Percentiles rank a stretch among this genome's conserved stretches.
Conservation (phyloP, 371 early-diverging fungal species). For the Actinomortierella wolfii region DNA sequence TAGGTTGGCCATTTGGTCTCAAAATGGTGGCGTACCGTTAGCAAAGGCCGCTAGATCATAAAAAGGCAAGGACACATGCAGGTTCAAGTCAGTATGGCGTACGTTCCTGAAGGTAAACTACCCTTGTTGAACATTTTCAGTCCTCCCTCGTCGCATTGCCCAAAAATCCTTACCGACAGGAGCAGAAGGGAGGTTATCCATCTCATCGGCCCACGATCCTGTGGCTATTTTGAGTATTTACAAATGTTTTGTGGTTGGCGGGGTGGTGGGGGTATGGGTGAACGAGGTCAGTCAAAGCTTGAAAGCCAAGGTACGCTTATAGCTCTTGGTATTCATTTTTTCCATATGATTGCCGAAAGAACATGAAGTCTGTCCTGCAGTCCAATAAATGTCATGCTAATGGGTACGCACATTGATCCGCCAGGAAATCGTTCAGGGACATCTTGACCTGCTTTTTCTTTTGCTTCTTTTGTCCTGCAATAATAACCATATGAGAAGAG, state of each 20-base stretch:
- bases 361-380: not conserved
- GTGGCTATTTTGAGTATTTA: slow-evolving; percentile 47
- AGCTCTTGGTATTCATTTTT: not conserved
- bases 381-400: too few relatives aligned
- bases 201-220: slow-evolving; percentile 93
- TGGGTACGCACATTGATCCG: slow-evolving; percentile 65
- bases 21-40: slow-evolving; percentile 32
- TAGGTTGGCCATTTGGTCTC: slow-evolving; percentile 5
- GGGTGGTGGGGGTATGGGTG: not conserved
- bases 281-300: not conserved
- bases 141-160: too few relatives aligned
- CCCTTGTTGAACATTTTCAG: too few relatives aligned
- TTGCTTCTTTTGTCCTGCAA: slow-evolving; percentile 52
- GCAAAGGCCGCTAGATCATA: slow-evolving; percentile 40
- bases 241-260: slow-evolving; percentile 11
- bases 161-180: slow-evolving; percentile 60
- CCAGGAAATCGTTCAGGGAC: slow-evolving; percentile 79
- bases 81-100: not conserved
- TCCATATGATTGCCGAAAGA: too few relatives aligned
- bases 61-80: slow-evolving; percentile 1
- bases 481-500: not conserved
- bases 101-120: too few relatives aligned
- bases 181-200: slow-evolving; percentile 85
- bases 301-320: not conserved
- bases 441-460: slow-evolving; percentile 81